Evolutionary conservation across 176 grass and related monocot genomes (phyloP).

Genomic region (Oryza meridionalis): DNA sequence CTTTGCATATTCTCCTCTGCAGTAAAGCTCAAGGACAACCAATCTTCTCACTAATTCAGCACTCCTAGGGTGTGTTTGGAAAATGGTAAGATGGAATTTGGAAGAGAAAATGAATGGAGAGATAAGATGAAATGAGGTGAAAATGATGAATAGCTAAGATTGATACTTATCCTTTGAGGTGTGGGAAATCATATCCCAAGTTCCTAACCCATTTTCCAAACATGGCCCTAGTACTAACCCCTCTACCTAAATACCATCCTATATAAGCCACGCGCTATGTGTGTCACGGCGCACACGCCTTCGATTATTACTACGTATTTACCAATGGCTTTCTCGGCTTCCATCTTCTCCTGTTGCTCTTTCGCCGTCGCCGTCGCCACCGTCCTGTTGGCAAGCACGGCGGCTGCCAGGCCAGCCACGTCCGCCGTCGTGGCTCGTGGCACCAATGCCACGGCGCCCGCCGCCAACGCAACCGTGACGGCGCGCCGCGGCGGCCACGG

Average conservation of each 20-base stretch:
- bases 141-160: too few species aligned
- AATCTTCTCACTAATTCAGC: neutral
- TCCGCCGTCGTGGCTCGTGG: neutral
- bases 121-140: too few species aligned
- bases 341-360: neutral
- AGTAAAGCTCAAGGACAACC: neutral
- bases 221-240: neutral
- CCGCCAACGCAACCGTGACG: neutral
- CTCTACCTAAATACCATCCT: neutral
- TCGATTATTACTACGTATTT: neutral
- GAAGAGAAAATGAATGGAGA: too few species aligned
- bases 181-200: too few species aligned
- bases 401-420: neutral
- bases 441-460: neutral
- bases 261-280: too few species aligned
- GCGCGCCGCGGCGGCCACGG: neutral
- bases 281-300: neutral
- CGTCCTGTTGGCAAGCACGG: neutral
- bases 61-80: too few species aligned
- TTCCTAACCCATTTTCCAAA: too few species aligned
- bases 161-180: too few species aligned
- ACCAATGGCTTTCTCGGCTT: neutral
- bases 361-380: too few species aligned
- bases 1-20: neutral
- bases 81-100: too few species aligned